Percentiles rank a stretch among this genome's conserved stretches.
These are phyloP conservation scores for Phlyctochytrium planicorne DNA, from an alignment of 192 early-diverging fungal species.

Conservation along the genomic window DNA sequence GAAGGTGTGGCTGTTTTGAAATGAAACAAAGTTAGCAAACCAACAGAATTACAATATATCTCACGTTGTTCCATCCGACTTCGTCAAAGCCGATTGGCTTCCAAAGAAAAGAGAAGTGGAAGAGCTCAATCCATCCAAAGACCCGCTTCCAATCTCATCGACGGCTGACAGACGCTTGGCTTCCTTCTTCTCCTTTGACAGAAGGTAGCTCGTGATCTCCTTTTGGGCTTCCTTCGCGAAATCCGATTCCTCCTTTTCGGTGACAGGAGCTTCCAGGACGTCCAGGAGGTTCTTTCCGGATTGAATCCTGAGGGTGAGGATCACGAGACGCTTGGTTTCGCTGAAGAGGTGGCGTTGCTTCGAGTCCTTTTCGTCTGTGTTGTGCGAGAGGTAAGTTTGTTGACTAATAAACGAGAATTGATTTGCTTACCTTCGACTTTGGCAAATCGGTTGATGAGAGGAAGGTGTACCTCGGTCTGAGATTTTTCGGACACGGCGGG, in stretches of 20 bases:
- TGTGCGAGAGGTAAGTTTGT: not conserved
- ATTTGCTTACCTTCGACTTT: slow-evolving; percentile 6
- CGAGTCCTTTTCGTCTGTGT: slow-evolving; percentile 37
- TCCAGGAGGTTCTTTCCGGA: slow-evolving; percentile 78
- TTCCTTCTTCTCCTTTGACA: slow-evolving; percentile 6
- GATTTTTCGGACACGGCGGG: slow-evolving; percentile 26
- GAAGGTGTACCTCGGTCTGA: slow-evolving; percentile 59
- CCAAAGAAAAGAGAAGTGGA: slow-evolving; percentile 7
- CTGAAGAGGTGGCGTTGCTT: slow-evolving; percentile 68
- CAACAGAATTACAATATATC: slow-evolving; percentile 7
- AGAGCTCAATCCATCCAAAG: slow-evolving; percentile 1
- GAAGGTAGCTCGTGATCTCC: slow-evolving; percentile 15
- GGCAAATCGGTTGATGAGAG: slow-evolving; percentile 72
- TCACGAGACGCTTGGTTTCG: slow-evolving; percentile 87
- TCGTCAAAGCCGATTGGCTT: slow-evolving; percentile 22
- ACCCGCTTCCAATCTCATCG: slow-evolving; percentile 8
- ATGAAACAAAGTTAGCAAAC: not conserved
- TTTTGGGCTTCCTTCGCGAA: slow-evolving; percentile 28
- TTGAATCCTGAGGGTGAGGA: slow-evolving; percentile 85
- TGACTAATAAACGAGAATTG: not conserved
- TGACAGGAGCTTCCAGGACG: slow-evolving; percentile 75
- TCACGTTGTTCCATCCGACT: slow-evolving; percentile 19
- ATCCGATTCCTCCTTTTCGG: slow-evolving; percentile 69
- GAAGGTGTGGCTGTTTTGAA: slow-evolving; percentile 59
- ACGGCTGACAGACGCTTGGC: not conserved